A percentile compares a stretch with the other conserved stretches of the same genome.
Evolutionary conservation across 139 green algal genomes (phyloP).

Genomic region (Haematococcus sp.): DNA sequence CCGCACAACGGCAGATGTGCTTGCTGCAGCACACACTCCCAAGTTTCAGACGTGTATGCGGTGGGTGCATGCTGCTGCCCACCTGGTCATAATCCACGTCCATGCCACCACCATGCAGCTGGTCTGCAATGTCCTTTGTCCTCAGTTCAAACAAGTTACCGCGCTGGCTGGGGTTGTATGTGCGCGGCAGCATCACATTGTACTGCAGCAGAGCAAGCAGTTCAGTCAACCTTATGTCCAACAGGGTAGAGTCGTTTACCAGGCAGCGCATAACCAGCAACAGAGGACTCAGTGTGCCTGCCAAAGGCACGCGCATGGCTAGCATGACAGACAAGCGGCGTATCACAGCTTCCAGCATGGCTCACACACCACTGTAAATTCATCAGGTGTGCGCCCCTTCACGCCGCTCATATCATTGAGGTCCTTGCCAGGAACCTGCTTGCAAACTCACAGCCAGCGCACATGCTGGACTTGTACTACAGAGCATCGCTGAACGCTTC

Average conservation of each 20-base stretch:
- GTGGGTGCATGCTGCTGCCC: neutral
- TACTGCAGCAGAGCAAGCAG: conserved; percentile 30
- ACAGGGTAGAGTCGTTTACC: too few relatives aligned
- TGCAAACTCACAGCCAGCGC: too few relatives aligned
- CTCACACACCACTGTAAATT: conserved; percentile 52
- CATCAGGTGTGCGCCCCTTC: conserved; percentile 28
- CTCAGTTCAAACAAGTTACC: conserved; percentile 58
- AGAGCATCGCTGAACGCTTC: too few relatives aligned
- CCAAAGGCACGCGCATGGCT: too few relatives aligned
- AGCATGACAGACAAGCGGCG: too few relatives aligned
- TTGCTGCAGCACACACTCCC: too few relatives aligned
- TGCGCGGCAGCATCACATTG: conserved; percentile 69
- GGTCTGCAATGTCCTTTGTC: conserved; percentile 53
- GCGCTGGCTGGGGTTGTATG: conserved; percentile 54
- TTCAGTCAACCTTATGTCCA: too few relatives aligned
- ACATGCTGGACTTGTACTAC: too few relatives aligned
- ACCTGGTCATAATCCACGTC: conserved; percentile 61
- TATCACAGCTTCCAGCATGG: too few relatives aligned
- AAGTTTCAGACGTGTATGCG: neutral
- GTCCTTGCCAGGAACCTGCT: conserved; percentile 52
- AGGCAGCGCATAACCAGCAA: too few relatives aligned
- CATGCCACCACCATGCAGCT: conserved; percentile 60
- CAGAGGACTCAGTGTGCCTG: too few relatives aligned
- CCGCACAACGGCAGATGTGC: neutral
- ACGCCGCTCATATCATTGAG: conserved; percentile 65